Percentiles rank a stretch among this genome's conserved stretches.
These are phyloP conservation scores for Hymenoscyphus repandus DNA, from an alignment of 2,329 filamentous ascomycete species.

Conservation along the genomic window DNA sequence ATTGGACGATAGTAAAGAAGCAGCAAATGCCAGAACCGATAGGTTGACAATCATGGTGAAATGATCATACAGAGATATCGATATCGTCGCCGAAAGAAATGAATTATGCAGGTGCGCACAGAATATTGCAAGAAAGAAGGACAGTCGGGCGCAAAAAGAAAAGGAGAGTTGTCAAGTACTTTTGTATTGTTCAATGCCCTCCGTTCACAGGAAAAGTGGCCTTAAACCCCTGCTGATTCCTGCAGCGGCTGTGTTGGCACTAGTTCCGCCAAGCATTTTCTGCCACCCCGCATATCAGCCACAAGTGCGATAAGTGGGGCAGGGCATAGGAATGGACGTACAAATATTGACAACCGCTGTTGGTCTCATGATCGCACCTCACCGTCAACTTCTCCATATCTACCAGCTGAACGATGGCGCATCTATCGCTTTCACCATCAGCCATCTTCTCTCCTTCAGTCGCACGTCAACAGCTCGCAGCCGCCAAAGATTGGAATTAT, in stretches of 20 bases:
- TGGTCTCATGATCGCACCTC: too few species aligned
- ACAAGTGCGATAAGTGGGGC: neutral
- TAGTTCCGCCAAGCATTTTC: neutral
- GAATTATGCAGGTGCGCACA: neutral
- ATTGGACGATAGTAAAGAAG: conserved; percentile 43
- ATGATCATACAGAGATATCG: conserved; percentile 13
- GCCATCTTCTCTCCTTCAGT: conserved; percentile 65
- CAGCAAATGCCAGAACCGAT: conserved; percentile 48
- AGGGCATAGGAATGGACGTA: neutral
- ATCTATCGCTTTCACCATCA: conserved; percentile 32
- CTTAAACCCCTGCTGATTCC: neutral
- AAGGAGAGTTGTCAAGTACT: neutral
- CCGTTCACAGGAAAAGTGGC: neutral
- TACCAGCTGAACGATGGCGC: conserved; percentile 27
- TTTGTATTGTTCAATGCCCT: neutral
- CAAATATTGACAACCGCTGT: neutral
- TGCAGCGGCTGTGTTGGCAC: too few species aligned
- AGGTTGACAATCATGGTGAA: conserved; percentile 48
- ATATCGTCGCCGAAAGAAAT: neutral
- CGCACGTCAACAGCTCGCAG: conserved; percentile 70
- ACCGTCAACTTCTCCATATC: neutral
- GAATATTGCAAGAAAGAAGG: neutral
- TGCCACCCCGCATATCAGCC: neutral
- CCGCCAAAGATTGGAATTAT: conserved; percentile 86
- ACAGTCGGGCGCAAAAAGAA: neutral